Evolutionary conservation across 2,329 filamentous ascomycete species (phyloP), one percentile per base, ranked within the genome.

Genomic region (Exophiala alcalophila): DNA sequence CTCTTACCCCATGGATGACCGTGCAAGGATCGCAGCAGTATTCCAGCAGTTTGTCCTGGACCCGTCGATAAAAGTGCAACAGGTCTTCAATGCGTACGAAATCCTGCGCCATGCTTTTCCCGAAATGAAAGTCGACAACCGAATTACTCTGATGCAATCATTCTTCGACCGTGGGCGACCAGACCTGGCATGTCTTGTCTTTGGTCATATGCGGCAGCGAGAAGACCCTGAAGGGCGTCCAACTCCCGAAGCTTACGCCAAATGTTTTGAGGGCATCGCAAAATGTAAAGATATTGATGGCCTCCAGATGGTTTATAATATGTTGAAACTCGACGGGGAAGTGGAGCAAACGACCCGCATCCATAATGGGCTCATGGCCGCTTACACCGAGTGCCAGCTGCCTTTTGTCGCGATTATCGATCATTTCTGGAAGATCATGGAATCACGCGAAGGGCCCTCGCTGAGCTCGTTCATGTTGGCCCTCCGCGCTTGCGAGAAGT

Each of bases 181-280:
- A 9, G 90, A 97, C 58, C 89, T 96, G 76, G 90, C 86, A 2
- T 81, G 80, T 32, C 76, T 89, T 49, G 81, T 94, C 23, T 96
- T 98, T 64, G 86, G 86, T 10, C 87, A 96, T 61, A 97, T 97
- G 90, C 84, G 89, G n/a, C 76, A 84, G 36, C 83, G 89, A 52
- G 72, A 76, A 16, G 78, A 82, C 44, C 67, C 68, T 2, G 66
- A 70, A 1, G 77, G 79, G 15, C 78, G 84, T 1, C 88, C 92
- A 0, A 82, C 73, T 2, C 65, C 77, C 7, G 81, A 86, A 30
- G 85, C 84, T 4, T 98, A 98, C 60, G 76, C 86, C 3, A 68
- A 74, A 23, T 90, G 83, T 49, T 83, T 97, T 44, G 78, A 86
- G 47, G 86, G 88, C 2, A 77, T 95, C 16, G 82, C 83, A 3